phyloP scores from a whole-genome alignment of 1,139 yeast species.

The Suhomyces chickasaworum region DNA sequence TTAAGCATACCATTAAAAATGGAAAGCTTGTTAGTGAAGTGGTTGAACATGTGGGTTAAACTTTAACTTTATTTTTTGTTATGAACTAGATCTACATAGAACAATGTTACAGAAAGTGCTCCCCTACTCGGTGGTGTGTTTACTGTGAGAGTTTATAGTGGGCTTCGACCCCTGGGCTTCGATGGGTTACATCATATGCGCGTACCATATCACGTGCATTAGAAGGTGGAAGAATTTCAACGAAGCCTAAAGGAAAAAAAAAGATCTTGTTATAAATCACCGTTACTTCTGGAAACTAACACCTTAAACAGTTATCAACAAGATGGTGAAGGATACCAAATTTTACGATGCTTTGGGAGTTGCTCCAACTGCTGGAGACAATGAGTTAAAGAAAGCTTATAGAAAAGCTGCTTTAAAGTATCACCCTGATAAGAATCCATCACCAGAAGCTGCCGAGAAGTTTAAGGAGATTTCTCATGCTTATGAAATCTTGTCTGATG shows the following conservation, averaged over 20 bases:
- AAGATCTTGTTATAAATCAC: constrained; percentile 8
- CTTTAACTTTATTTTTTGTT: too few relatives aligned
- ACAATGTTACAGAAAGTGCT: background rate
- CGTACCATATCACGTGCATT: constrained; percentile 10
- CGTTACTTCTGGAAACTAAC: constrained; percentile 3
- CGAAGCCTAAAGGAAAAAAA: constrained; percentile 11
- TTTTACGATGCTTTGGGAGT: constrained; percentile 87
- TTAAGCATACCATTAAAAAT: constrained; percentile 56
- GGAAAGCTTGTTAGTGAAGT: constrained; percentile 48
- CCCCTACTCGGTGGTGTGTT: too few relatives aligned
- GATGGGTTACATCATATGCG: constrained; percentile 8
- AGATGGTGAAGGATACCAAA: constrained; percentile 89
- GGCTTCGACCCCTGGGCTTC: too few relatives aligned
- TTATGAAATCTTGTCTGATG: constrained; percentile 83
- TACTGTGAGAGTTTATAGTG: background rate
- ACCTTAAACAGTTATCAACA: background rate
- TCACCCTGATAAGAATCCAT: constrained; percentile 88
- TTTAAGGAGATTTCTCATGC: constrained; percentile 91
- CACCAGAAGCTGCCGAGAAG: constrained; percentile 92
- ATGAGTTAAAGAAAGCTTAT: constrained; percentile 92
- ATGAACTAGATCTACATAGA: constrained; percentile 1
- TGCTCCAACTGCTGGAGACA: constrained; percentile 71
- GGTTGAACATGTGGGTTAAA: constrained; percentile 50
- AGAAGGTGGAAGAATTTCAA: constrained; percentile 13
- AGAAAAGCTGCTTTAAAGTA: constrained; percentile 88